Evolutionary conservation across 441 rosid genomes (phyloP), one percentile per base, ranked within the genome.

Genomic region (Adansonia rubrostipa): DNA sequence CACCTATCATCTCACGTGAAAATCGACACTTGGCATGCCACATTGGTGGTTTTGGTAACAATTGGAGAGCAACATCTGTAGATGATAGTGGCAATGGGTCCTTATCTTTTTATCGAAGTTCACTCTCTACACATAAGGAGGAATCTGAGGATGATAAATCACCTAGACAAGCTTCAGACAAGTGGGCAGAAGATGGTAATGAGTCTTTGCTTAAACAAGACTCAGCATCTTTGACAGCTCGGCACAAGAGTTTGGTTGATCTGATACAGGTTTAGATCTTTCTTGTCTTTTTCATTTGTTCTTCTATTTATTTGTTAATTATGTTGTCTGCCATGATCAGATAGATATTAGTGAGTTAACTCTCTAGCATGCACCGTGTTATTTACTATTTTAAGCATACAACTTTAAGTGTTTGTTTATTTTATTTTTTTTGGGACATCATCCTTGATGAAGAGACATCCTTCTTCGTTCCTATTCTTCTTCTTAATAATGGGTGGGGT

Each of bases 181-280:
- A 67, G 9, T 33, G 57, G 78, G 63, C 20, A 72, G 80, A 86
- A 53, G 79, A 77, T 60, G 44, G 76, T 28, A 40, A 45, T 40
- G 80, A 69, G 15, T 36, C 75, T 8, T 77, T 80, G 73, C 80
- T 80, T 2, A 89, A 84, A 65, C 87, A 82, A 56, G 78, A 78
- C 67, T 68, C 70, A 53, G 74, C 77, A 84, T 80, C 85, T 76
- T 84, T 88, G 67, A 74, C 85, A 13, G 89, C 85, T 68, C 90
- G 89, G n/a, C 97, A 89, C 84, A 95, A 93, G 86, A 95, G 96
- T 87, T 85, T 95, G 61, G 97, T 94, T 79, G 97, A 93, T 85
- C 85, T 93, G 70, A 91, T 95, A 84, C 97, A 95, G 96, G 99
- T 95, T 89, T 54, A 70, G 19, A 11, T 54, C 63, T 20, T 51